A percentile compares a stretch with the other conserved stretches of the same genome.
Evolutionary conservation across 2,329 filamentous ascomycete genomes (phyloP).

Genomic region (Hypoxylon sp.): DNA sequence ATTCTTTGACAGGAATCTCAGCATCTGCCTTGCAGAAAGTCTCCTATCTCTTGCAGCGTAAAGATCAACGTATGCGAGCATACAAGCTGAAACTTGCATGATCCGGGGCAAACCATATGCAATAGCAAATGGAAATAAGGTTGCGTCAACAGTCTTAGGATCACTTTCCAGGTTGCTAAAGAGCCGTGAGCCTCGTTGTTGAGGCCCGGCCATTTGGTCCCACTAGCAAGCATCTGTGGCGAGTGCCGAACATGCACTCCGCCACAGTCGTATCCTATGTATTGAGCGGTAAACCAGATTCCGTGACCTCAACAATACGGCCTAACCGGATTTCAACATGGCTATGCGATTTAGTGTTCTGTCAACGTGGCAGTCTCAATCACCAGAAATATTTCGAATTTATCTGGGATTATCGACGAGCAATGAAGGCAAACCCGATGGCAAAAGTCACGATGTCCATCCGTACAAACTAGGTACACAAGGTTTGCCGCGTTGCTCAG

Average conservation of each 20-base stretch:
- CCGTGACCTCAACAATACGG: background rate
- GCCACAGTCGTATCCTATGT: slow-evolving; percentile 43
- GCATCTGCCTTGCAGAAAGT: slow-evolving; percentile 11
- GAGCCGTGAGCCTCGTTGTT: slow-evolving; percentile 18
- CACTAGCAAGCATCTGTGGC: slow-evolving; percentile 34
- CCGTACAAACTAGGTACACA: slow-evolving; percentile 18
- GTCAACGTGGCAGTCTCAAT: slow-evolving; percentile 42
- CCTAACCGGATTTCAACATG: slow-evolving; percentile 30
- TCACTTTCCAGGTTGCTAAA: slow-evolving; percentile 28
- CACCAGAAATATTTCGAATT: slow-evolving; percentile 24
- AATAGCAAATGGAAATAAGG: slow-evolving; percentile 30
- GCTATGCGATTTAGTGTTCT: slow-evolving; percentile 41
- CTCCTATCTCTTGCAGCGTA: slow-evolving; percentile 20
- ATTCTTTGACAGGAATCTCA: slow-evolving; percentile 9
- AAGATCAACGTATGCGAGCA: slow-evolving; percentile 28
- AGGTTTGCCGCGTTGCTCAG: slow-evolving; percentile 21
- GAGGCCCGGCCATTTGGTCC: slow-evolving; percentile 28
- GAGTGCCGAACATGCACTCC: slow-evolving; percentile 42
- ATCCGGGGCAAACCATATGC: slow-evolving; percentile 34
- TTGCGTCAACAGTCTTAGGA: slow-evolving; percentile 29
- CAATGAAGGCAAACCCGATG: slow-evolving; percentile 12
- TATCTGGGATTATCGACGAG: slow-evolving; percentile 10
- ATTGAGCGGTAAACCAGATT: slow-evolving; percentile 15
- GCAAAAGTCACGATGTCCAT: slow-evolving; percentile 7
- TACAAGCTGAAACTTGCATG: slow-evolving; percentile 47